Evolutionary conservation across 2,329 filamentous ascomycete genomes (phyloP).

Genomic region (Colletotrichum tropicicola): DNA sequence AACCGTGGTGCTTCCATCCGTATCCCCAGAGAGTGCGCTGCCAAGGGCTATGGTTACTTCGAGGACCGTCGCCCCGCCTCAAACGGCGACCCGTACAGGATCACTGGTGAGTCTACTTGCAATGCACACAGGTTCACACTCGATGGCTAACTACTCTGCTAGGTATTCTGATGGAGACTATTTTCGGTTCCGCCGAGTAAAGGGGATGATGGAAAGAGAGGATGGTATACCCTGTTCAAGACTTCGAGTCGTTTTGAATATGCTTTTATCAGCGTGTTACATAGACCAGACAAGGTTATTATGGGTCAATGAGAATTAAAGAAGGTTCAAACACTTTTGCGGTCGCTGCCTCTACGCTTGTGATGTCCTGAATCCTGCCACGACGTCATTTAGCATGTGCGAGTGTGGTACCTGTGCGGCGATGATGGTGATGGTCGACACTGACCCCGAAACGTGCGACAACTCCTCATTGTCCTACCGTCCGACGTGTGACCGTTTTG

Average conservation of each 20-base stretch:
- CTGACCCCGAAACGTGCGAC: neutral
- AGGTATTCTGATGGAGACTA: slow-evolving; percentile 32
- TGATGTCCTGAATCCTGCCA: neutral
- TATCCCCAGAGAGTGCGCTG: slow-evolving; percentile 85
- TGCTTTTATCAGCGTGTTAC: slow-evolving; percentile 31
- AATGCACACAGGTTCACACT: neutral
- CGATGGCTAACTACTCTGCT: neutral
- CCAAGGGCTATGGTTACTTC: slow-evolving; percentile 94
- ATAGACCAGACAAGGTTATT: slow-evolving; percentile 30
- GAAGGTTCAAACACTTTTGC: neutral
- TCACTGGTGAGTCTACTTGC: slow-evolving; percentile 18
- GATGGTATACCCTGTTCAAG: slow-evolving; percentile 30
- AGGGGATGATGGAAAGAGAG: slow-evolving; percentile 8
- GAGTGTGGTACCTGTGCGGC: too few relatives aligned
- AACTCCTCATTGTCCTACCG: neutral
- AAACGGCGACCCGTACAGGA: slow-evolving; percentile 47
- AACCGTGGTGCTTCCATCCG: slow-evolving; percentile 96
- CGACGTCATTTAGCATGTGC: neutral
- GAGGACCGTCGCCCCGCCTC: slow-evolving; percentile 86
- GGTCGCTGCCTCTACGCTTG: too few relatives aligned
- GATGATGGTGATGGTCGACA: too few relatives aligned
- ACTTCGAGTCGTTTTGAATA: slow-evolving; percentile 23
- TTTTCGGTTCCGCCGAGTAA: slow-evolving; percentile 31
- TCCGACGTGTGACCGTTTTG: neutral
- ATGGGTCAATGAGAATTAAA: slow-evolving; percentile 27